Percentiles rank a stretch among this genome's conserved stretches.
Evolutionary conservation across 345 rosid genomes (phyloP).

Genomic region (Brassica rapa): DNA sequence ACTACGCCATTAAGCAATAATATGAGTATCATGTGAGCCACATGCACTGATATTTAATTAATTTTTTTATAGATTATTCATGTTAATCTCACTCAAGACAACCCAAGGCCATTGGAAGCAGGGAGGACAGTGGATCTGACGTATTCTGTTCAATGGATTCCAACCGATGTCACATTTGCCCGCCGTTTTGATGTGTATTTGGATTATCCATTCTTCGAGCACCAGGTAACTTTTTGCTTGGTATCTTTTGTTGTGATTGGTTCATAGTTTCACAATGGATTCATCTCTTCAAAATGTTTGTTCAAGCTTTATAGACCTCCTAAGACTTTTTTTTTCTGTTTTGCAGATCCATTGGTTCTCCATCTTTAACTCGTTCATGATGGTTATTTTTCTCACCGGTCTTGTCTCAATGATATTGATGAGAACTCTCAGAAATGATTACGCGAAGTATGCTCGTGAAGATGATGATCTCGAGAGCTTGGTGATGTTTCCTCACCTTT

Average conservation of each 20-base stretch:
- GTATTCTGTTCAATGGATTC: conserved; percentile 81
- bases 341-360: conserved; percentile 97
- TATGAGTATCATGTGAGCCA: conserved; percentile 15
- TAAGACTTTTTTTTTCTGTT: conserved; percentile 22
- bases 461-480: conserved; percentile 92
- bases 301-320: neutral
- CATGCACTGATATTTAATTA: neutral
- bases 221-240: conserved; percentile 60
- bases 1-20: neutral
- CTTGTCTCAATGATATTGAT: conserved; percentile 96
- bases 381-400: conserved; percentile 97
- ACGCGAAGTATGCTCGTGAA: conserved; percentile 95
- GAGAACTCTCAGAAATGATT: conserved; percentile 94
- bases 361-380: conserved; percentile 95
- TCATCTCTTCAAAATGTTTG: conserved; percentile 22
- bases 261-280: conserved; percentile 13
- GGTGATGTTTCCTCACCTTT: conserved; percentile 51
- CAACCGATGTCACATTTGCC: conserved; percentile 71
- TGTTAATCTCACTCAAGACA: conserved; percentile 82
- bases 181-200: conserved; percentile 91
- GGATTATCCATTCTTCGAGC: conserved; percentile 95
- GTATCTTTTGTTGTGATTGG: conserved; percentile 8
- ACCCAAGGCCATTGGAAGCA: conserved; percentile 68
- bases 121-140: conserved; percentile 70
- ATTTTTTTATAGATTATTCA: conserved; percentile 64